phyloP scores from a whole-genome alignment of 2,329 filamentous ascomycete genomes.

The Pseudopyrenochaeta lycopersici region DNA sequence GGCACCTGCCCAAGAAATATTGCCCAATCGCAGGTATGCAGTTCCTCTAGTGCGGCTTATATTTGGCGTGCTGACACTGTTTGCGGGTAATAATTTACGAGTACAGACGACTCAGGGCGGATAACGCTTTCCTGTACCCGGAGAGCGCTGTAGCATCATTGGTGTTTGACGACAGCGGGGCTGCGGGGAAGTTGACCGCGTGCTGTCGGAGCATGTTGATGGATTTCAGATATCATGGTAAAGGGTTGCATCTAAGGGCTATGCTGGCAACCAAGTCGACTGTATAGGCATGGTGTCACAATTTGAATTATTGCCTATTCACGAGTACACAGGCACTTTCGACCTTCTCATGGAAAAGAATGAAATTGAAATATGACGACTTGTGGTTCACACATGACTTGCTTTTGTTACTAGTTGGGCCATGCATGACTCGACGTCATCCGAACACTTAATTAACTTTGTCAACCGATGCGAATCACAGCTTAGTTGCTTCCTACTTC shows the following conservation, averaged over 20 bases:
- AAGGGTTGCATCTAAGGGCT: background rate
- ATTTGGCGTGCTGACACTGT: slow-evolving; percentile 9
- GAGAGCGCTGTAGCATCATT: background rate
- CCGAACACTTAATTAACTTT: too few relatives aligned
- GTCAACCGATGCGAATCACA: too few relatives aligned
- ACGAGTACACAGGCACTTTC: too few relatives aligned
- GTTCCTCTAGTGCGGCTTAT: slow-evolving; percentile 4
- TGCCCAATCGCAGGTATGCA: slow-evolving; percentile 12
- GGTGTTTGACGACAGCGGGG: background rate
- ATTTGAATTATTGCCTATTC: background rate
- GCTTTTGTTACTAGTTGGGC: too few relatives aligned
- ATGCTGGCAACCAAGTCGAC: background rate
- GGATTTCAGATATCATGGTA: background rate
- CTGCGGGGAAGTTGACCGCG: background rate
- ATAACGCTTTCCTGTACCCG: slow-evolving; percentile 25
- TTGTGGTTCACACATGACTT: too few relatives aligned
- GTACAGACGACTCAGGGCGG: slow-evolving; percentile 4
- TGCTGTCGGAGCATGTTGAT: background rate
- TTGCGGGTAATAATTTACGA: slow-evolving; percentile 25
- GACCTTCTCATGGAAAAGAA: too few relatives aligned
- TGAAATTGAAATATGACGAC: too few relatives aligned
- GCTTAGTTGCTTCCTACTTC: too few relatives aligned
- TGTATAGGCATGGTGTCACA: background rate
- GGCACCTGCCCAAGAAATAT: slow-evolving; percentile 4
- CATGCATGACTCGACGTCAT: too few relatives aligned